Evolutionary conservation across 345 rosid genomes (phyloP).

Genomic region (Cardamine resedifolia): DNA sequence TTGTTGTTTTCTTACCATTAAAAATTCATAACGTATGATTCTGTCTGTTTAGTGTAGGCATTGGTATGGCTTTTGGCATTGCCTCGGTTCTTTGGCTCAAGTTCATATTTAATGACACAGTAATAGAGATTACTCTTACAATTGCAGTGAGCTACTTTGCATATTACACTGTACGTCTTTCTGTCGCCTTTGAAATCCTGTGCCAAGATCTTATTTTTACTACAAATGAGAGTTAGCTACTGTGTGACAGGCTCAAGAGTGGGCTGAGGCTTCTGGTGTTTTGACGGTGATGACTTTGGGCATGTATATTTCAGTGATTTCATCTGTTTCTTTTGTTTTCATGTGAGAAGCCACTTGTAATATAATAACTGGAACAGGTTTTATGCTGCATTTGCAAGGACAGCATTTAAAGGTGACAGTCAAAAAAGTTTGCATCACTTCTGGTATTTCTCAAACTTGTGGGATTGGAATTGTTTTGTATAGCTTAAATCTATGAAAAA

Average conservation of each 20-base stretch:
- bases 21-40: slow-evolving; percentile 31
- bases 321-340: background rate
- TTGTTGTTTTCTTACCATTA: background rate
- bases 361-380: slow-evolving; percentile 54
- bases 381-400: slow-evolving; percentile 86
- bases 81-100: slow-evolving; percentile 93
- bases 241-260: slow-evolving; percentile 83
- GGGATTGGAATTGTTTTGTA: slow-evolving; percentile 10
- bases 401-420: slow-evolving; percentile 92
- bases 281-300: slow-evolving; percentile 96
- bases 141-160: slow-evolving; percentile 92
- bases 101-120: slow-evolving; percentile 87
- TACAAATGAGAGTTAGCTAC: slow-evolving; percentile 16
- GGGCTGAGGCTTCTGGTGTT: slow-evolving; percentile 84
- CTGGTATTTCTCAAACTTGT: slow-evolving; percentile 54
- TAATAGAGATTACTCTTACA: slow-evolving; percentile 85
- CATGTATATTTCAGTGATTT: slow-evolving; percentile 61
- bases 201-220: slow-evolving; percentile 9
- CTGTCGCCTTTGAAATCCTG: slow-evolving; percentile 24
- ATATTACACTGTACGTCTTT: slow-evolving; percentile 73
- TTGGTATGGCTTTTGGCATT: slow-evolving; percentile 87
- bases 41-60: slow-evolving; percentile 67
- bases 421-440: slow-evolving; percentile 95
- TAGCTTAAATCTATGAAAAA: background rate
- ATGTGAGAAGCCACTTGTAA: slow-evolving; percentile 7